Evolutionary conservation across 1,284 basidiomycete genomes (phyloP).

Genomic region (Butyriboletus regius): DNA sequence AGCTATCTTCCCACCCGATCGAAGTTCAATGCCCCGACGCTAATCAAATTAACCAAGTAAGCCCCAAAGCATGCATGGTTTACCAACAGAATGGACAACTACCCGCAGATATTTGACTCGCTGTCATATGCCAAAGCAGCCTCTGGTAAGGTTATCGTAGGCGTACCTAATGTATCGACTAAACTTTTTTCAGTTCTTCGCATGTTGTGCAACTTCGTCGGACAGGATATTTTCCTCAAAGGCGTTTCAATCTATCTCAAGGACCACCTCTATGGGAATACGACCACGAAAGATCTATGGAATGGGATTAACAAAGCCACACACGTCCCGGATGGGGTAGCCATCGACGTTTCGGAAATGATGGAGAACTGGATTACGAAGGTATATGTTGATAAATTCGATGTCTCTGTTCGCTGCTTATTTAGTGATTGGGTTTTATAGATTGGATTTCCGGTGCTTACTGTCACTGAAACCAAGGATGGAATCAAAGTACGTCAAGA

Average conservation of each 20-base stretch:
- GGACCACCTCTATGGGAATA: constrained; percentile 77
- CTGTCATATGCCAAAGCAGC: constrained; percentile 84
- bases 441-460: constrained; percentile 84
- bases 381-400: constrained; percentile 33
- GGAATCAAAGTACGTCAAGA: constrained; percentile 80
- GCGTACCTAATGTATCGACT: constrained; percentile 1
- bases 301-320: constrained; percentile 76
- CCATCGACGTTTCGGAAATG: constrained; percentile 68
- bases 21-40: constrained; percentile 88
- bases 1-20: constrained; percentile 89
- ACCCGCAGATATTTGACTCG: constrained; percentile 69
- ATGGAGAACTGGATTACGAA: constrained; percentile 93
- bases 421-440: constrained; percentile 22
- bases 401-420: neutral
- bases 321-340: constrained; percentile 29
- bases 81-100: neutral
- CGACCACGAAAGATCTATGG: constrained; percentile 85
- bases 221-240: constrained; percentile 80
- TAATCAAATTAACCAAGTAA: constrained; percentile 74
- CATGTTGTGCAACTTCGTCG: constrained; percentile 86
- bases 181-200: constrained; percentile 60
- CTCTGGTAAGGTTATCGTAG: constrained; percentile 43
- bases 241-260: constrained; percentile 91
- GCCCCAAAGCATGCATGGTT: neutral
- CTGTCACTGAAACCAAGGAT: constrained; percentile 69